Evolutionary conservation across 2,329 filamentous ascomycete species (phyloP), one percentile per base, ranked within the genome.

Genomic region (Fusarium algeriense): DNA sequence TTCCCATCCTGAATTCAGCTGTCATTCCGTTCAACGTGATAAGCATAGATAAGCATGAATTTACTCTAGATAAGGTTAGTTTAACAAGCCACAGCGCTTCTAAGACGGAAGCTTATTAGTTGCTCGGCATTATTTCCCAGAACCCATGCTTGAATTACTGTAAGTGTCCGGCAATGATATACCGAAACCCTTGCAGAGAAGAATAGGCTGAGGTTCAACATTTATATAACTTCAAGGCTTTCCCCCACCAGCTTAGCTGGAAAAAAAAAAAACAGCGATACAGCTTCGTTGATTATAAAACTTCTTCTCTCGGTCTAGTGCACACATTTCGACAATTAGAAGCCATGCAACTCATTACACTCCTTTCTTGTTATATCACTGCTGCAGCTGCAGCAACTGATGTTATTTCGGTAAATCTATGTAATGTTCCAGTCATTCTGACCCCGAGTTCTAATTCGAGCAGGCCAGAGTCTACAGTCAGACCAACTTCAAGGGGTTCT

Each of bases 401-500:
- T 13, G 13, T 53, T 8, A 30, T 53, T 17, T 17, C 49, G 14
- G 49, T 28, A 30, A 4, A 35, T 40, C 6, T 4, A 28, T 19
- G 3, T 1, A 8, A 45, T 6, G 5, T 30, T 9, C 12, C 1
- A n/a, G 14, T 2, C 19, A 11, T 26, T 15, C 17, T 1, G 6
- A 9, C 3, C 2, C 3, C 2, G 2, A 2, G 4, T 0, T 28
- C 13, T 53, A 17, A 40, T 13, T 3, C 17, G 9, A 17, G 5
- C 5, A 56, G 53, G 53, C 53, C 0, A 17, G 53, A 6, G 40
- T 46, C 3, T 56, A 56, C 14, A 20, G 9, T n/a, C 53, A 56
- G 9, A 20, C 5, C 15, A 35, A 56, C 20, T n/a, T 56, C 28
- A 56, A 56, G 10, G 53, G 53, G 2, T 46, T 30, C 1, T 28